Base-by-base conservation (phyloP, 352 stramenopile species). In the Phytophthora sansomeana region DNA sequence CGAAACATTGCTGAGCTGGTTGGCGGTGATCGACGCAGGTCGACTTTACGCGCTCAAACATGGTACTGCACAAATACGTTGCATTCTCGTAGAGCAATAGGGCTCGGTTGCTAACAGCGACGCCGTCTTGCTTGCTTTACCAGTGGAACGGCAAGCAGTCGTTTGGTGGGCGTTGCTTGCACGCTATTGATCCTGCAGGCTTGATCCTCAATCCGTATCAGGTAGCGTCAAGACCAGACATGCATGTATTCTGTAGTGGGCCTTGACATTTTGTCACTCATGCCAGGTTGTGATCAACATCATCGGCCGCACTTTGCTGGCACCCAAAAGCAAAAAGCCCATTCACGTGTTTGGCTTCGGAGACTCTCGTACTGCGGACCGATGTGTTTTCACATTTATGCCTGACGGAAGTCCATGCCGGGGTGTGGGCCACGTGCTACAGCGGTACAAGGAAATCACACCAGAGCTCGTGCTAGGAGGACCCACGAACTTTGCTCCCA, bases 261-360 rank as follows among this genome's bases (percentile, higher is more conserved):
- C 21, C 21, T 24, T 24, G 21, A 24, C 21, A 24, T 3, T 24
- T 26, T 1, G 14, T 50, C 24, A 21, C 55, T 58, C 11, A 24
- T n/a, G 10, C 55, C 33, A 90, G 82, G 76, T 58, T 48, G 82
- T 91, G 17, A 90, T 95, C 63, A 63, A 69, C 32, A 90, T 90
- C 47, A 80, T 95, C 17, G 83, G 87, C 6, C 75, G 72, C 14
- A 89, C 80, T 21, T 73, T 95, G 9, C 70, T 89, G 50, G 64
- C 74, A 11, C 92, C 91, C 49, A 84, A 91, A 44, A 86, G 86
- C 42, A 85, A 90, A 57, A 83, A 87, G 38, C 53, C 87, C 6
- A 93, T 95, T 42, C 87, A 85, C 3, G 77, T 73, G 19, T 95
- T 90, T 59, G 86, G 82, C 30, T 95, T 95, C 63, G 86, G 86